Base-by-base conservation (phyloP, 1,284 basidiomycete genomes). In the Ceratobasidium sp. region DNA sequence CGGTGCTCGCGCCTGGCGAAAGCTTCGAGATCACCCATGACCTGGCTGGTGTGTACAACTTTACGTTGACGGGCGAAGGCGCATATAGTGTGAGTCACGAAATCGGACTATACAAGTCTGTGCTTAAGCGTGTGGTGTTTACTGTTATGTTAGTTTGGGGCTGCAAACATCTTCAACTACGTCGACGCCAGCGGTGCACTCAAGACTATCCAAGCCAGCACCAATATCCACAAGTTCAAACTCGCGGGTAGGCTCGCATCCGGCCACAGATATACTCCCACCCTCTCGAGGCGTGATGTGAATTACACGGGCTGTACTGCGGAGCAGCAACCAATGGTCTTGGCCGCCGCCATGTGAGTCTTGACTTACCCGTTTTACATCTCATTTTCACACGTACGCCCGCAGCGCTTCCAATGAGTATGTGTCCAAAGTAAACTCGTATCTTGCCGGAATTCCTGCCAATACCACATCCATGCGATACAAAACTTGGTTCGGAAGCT, bases 1-100 rank as follows among this genome's bases (percentile, higher is more conserved):
- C 73, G 1, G 73, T 75, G 5, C 73, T 80, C 33, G 69, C 75
- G 6, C 79, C 79, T 5, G 79, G 79, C 30, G 30, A 80, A 64
- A 79, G 76, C 50, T 38, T 79, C 35, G 77, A 79, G 38, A 68
- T 77, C 30, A 41, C 41, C 1, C 79, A 79, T 23, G 54, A 75
- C 23, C 54, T 80, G 10, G 77, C 67, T 77, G 79, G 78, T 23
- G 62, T 78, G 6, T 80, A 79, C 69, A 80, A 80, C 78, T 78
- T 80, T 46, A 78, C 78, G 12, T n/a, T 18, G 38, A 23, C 71
- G 14, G 79, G 79, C 20, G 66, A 59, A 27, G 69, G 77, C n/a
- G 27, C 59, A 35, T 78, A 78, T 38, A 66, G 12, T 8, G 73
- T 59, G 41, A 16, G 73, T 66, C 10, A 12, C 41, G 41, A 44